Conservation (phyloP, 257 asterid species). For the Thymus mandschuricus region DNA sequence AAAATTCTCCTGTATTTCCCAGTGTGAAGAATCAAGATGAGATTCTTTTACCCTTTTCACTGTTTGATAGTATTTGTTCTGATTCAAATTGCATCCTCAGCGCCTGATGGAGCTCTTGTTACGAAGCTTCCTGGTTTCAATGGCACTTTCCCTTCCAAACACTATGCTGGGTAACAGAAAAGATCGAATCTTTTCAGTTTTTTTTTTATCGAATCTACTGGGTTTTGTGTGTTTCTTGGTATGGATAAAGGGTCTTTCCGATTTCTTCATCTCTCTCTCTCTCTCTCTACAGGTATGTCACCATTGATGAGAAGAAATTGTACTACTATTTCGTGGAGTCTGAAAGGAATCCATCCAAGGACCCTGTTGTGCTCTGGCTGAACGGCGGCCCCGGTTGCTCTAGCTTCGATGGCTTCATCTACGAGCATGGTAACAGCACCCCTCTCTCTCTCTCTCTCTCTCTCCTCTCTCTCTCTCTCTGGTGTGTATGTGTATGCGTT, state of each 20-base stretch:
- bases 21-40: slow-evolving; percentile 38
- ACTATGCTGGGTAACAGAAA: slow-evolving; percentile 73
- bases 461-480: background rate
- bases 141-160: slow-evolving; percentile 80
- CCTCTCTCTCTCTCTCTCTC: background rate
- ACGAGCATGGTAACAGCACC: slow-evolving; percentile 75
- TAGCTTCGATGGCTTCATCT: slow-evolving; percentile 95
- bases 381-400: slow-evolving; percentile 99
- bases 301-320: slow-evolving; percentile 71
- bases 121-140: slow-evolving; percentile 71
- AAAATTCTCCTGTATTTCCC: slow-evolving; percentile 19
- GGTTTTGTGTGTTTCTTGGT: slow-evolving; percentile 12
- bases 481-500: background rate
- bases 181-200: background rate
- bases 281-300: slow-evolving; percentile 62
- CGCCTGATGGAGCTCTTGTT: slow-evolving; percentile 65
- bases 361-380: slow-evolving; percentile 95
- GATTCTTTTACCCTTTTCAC: background rate
- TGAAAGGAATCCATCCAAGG: slow-evolving; percentile 65
- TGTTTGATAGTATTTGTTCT: slow-evolving; percentile 23
- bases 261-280: background rate
- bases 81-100: slow-evolving; percentile 46
- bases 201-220: background rate
- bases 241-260: slow-evolving; percentile 18
- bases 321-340: slow-evolving; percentile 90